Conservation (phyloP, 2,329 filamentous ascomycete species). For the Laburnicola sp. region DNA sequence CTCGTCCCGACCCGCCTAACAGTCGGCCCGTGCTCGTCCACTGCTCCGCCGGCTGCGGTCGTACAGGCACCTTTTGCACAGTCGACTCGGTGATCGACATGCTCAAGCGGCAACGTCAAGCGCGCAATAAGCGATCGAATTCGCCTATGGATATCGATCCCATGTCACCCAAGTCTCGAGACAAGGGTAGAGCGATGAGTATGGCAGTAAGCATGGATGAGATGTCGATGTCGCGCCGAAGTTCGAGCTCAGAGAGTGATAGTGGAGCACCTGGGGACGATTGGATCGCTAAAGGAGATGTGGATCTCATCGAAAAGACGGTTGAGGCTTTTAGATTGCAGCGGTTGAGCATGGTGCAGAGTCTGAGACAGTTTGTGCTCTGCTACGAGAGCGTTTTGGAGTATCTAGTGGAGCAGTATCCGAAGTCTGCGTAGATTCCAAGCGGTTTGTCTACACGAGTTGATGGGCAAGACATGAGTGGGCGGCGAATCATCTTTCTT, state of each 20-base stretch:
- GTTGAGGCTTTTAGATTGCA: conserved; percentile 90
- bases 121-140: conserved; percentile 35
- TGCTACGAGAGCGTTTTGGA: conserved; percentile 95
- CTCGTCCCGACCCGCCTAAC: conserved; percentile 58
- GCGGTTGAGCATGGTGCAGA: conserved; percentile 95
- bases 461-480: background rate
- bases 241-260: conserved; percentile 13
- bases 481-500: background rate
- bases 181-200: conserved; percentile 5
- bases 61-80: conserved; percentile 94
- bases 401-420: conserved; percentile 66
- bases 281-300: conserved; percentile 70
- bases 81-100: conserved; percentile 96
- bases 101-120: conserved; percentile 78
- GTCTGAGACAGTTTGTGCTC: conserved; percentile 86
- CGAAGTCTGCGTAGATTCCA: conserved; percentile 34
- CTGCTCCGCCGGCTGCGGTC: conserved; percentile 92
- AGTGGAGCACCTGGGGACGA: conserved; percentile 21
- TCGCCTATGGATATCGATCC: conserved; percentile 52
- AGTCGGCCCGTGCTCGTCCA: conserved; percentile 83
- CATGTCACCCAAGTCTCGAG: background rate
- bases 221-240: conserved; percentile 8
- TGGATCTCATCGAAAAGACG: conserved; percentile 82
- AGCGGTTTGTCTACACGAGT: too few relatives aligned
- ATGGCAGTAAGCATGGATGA: conserved; percentile 9